Percentiles rank a stretch among this genome's conserved stretches.
Evolutionary conservation across 140 eudicot genomes (phyloP).

Genomic region (Cichorium intybus): DNA sequence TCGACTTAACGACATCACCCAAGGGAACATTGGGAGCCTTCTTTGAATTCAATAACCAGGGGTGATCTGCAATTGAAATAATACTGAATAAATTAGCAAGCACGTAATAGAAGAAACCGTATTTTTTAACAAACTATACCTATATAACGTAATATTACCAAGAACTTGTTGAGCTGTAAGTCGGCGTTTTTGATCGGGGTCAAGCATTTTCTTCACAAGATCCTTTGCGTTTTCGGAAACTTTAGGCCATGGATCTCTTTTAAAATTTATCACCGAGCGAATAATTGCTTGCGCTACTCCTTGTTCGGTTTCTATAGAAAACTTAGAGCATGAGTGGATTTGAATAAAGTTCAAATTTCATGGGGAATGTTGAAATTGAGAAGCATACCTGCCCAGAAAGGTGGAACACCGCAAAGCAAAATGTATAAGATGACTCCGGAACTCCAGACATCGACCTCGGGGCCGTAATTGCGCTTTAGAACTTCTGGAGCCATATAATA

Average conservation of each 20-base stretch:
- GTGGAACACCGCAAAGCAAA: slow-evolving; percentile 77
- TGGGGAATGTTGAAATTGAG: neutral
- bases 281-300: slow-evolving; percentile 83
- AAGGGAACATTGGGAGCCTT: slow-evolving; percentile 56
- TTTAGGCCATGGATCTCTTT: slow-evolving; percentile 80
- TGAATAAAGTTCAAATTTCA: neutral
- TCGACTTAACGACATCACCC: slow-evolving; percentile 65
- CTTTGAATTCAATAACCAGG: slow-evolving; percentile 52
- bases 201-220: slow-evolving; percentile 70
- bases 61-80: slow-evolving; percentile 42
- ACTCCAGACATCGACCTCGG: slow-evolving; percentile 82
- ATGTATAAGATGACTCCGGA: slow-evolving; percentile 77
- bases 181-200: slow-evolving; percentile 63
- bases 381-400: slow-evolving; percentile 74
- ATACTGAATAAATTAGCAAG: slow-evolving; percentile 17
- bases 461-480: slow-evolving; percentile 67
- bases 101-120: neutral
- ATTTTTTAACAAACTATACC: slow-evolving; percentile 19
- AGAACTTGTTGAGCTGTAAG: slow-evolving; percentile 74
- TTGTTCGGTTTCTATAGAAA: slow-evolving; percentile 68
- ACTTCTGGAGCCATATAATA: slow-evolving; percentile 81
- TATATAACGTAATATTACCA: slow-evolving; percentile 45
- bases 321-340: neutral
- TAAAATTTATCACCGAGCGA: slow-evolving; percentile 64
- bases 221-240: slow-evolving; percentile 66